Conservation (phyloP, 805 yeast genomes). For the Nakazawaea sp. region DNA sequence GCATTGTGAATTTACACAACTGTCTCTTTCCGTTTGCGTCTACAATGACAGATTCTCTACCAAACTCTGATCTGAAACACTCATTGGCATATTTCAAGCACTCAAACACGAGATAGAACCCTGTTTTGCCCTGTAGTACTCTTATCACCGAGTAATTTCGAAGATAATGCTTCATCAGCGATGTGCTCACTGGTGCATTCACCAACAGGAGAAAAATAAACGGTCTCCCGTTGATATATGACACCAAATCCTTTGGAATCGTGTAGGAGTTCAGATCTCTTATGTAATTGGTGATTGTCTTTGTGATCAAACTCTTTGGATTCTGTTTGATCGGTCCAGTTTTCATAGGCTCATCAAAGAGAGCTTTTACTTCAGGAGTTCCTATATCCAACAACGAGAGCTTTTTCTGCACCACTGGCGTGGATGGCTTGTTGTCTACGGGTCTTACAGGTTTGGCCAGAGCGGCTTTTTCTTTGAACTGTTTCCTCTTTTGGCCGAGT, state of each 20-base stretch:
- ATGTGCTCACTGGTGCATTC: slow-evolving; percentile 41
- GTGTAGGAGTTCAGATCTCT: slow-evolving; percentile 16
- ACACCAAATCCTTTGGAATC: slow-evolving; percentile 43
- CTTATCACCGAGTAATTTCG: slow-evolving; percentile 60
- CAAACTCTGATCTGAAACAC: slow-evolving; percentile 58
- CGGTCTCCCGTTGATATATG: slow-evolving; percentile 49
- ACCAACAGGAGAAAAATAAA: slow-evolving; percentile 47
- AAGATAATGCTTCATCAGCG: slow-evolving; percentile 53
- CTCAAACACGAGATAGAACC: slow-evolving; percentile 69
- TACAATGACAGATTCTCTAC: slow-evolving; percentile 30
- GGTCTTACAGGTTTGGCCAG: slow-evolving; percentile 12
- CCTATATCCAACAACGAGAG: slow-evolving; percentile 10
- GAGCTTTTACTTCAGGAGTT: slow-evolving; percentile 11
- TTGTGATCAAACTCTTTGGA: slow-evolving; percentile 2
- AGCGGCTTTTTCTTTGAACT: slow-evolving; percentile 19
- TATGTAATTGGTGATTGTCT: slow-evolving; percentile 17
- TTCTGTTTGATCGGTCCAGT: neutral
- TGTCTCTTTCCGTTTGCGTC: slow-evolving; percentile 9
- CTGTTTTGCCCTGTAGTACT: slow-evolving; percentile 54
- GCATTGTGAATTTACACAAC: slow-evolving; percentile 50
- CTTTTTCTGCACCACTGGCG: slow-evolving; percentile 2
- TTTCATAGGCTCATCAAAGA: slow-evolving; percentile 4
- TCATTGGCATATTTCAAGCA: slow-evolving; percentile 47
- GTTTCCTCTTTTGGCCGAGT: slow-evolving; percentile 31
- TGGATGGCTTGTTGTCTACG: slow-evolving; percentile 5